phyloP scores from a whole-genome alignment of 1,284 basidiomycete genomes.

The Ustilago xerochloae region DNA sequence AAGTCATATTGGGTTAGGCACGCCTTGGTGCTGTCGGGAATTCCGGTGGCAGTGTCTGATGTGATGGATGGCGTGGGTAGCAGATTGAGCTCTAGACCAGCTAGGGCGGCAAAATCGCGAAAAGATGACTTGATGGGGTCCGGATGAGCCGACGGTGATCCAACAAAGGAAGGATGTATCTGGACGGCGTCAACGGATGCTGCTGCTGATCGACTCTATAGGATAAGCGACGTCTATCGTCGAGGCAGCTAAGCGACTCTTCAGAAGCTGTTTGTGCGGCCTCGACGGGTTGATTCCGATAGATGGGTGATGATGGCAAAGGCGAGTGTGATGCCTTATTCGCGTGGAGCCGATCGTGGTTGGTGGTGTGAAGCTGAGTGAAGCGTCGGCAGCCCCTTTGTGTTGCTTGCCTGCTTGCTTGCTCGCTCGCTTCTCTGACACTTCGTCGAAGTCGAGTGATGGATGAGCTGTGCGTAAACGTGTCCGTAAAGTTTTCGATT shows the following conservation, averaged over 20 bases:
- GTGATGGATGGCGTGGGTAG: not conserved
- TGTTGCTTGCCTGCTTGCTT: not conserved
- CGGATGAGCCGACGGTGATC: constrained; percentile 8
- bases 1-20: constrained; percentile 34
- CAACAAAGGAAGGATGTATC: not conserved
- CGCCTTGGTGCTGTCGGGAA: not conserved
- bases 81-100: constrained; percentile 8
- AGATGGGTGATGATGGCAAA: not conserved
- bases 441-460: too few relatives aligned
- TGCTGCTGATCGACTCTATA: not conserved
- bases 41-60: not conserved
- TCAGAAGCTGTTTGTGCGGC: constrained; percentile 8
- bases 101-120: constrained; percentile 9
- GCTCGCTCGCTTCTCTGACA: too few relatives aligned
- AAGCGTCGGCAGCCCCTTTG: not conserved
- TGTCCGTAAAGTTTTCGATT: not conserved
- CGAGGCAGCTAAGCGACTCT: constrained; percentile 2
- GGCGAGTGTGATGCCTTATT: not conserved
- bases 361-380: not conserved
- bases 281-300: constrained; percentile 5
- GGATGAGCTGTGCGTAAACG: not conserved
- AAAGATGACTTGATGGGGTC: not conserved
- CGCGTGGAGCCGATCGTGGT: not conserved
- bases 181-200: not conserved
- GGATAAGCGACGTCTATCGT: not conserved